Conservation (phyloP, 2,329 filamentous ascomycete species). For the Colletotrichum lupini region DNA sequence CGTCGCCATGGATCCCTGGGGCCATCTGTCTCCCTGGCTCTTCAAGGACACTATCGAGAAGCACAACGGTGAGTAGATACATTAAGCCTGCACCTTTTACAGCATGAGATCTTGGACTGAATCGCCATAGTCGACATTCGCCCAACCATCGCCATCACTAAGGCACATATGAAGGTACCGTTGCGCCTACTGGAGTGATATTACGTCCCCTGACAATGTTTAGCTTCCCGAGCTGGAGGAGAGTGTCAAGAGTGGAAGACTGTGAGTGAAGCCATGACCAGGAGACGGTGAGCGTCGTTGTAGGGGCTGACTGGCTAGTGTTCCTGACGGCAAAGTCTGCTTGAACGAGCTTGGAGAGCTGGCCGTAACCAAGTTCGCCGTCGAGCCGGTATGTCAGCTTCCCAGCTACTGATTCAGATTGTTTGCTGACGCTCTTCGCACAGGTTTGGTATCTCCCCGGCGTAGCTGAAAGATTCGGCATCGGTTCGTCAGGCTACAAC, state of each 20-base stretch:
- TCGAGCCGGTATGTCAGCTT: slow-evolving; percentile 81
- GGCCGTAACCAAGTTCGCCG: slow-evolving; percentile 94
- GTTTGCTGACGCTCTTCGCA: slow-evolving; percentile 11
- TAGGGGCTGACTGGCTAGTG: slow-evolving; percentile 44
- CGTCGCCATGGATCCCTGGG: slow-evolving; percentile 95
- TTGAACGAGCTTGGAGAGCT: slow-evolving; percentile 88
- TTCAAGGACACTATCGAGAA: slow-evolving; percentile 83
- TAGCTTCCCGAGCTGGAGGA: slow-evolving; percentile 91
- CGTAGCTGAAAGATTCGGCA: slow-evolving; percentile 92
- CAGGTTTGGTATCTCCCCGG: slow-evolving; percentile 84
- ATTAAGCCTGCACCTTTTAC: not conserved
- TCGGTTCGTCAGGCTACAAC: slow-evolving; percentile 63
- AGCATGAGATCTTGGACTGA: not conserved
- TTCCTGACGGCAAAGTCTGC: slow-evolving; percentile 88
- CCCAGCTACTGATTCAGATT: slow-evolving; percentile 24
- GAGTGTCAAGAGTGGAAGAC: slow-evolving; percentile 81
- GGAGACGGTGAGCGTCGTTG: not conserved
- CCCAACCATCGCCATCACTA: slow-evolving; percentile 91
- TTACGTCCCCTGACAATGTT: slow-evolving; percentile 14
- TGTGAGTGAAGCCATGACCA: slow-evolving; percentile 57
- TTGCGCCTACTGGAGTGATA: not conserved
- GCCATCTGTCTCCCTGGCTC: slow-evolving; percentile 86
- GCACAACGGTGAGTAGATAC: slow-evolving; percentile 67
- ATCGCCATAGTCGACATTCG: slow-evolving; percentile 75
- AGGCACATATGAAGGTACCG: slow-evolving; percentile 85